Evolutionary conservation across 140 eudicot genomes (phyloP), one percentile per base, ranked within the genome.

Genomic region (Flaveria floridana): DNA sequence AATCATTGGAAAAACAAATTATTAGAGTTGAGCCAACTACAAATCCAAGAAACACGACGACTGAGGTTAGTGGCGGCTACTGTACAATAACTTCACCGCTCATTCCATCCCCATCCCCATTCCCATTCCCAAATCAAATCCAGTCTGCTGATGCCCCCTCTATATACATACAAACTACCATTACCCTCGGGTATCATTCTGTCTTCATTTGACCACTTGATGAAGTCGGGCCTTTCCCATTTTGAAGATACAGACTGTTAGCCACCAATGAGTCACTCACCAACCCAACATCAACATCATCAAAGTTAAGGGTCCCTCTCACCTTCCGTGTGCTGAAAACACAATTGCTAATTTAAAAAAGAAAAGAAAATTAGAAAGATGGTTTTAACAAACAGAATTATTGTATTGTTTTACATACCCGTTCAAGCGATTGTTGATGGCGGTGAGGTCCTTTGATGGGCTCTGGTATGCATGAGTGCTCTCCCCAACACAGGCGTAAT

Each of bases 381-480:
- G 42, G 15, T 65, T 41, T 11, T 14, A 64, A 10, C n/a, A 51
- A 6, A 2, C 7, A n/a, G 41, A 26, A 34, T 55, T 56, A 65
- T 7, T 41, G 16, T 16, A 41, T 41, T 16, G 51, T 7, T 16
- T 18, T 65, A 19, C 28, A 37, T 85, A 89, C 97, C 97, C 85
- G 30, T 95, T 95, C 78, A 95, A 76, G 63, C 94, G 97, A 78
- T 89, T 88, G 77, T 95, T 95, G 70, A 95, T 95, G 80, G 92
- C 97, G 0, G 96, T 87, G 41, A 88, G 74, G 76, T 95, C 99
- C 77, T 95, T 95, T 2, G 99, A 95, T 25, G 99, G 99, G 83
- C 99, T 95, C 80, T 89, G 99, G 82, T 84, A 95, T 65, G 99
- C 99, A 73, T 84, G 97, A 21, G 99, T 95, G 72, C 99, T 95